Evolutionary conservation across 2,329 filamentous ascomycete genomes (phyloP), one percentile per base, ranked within the genome.

Genomic region (Aspergillus niger): DNA sequence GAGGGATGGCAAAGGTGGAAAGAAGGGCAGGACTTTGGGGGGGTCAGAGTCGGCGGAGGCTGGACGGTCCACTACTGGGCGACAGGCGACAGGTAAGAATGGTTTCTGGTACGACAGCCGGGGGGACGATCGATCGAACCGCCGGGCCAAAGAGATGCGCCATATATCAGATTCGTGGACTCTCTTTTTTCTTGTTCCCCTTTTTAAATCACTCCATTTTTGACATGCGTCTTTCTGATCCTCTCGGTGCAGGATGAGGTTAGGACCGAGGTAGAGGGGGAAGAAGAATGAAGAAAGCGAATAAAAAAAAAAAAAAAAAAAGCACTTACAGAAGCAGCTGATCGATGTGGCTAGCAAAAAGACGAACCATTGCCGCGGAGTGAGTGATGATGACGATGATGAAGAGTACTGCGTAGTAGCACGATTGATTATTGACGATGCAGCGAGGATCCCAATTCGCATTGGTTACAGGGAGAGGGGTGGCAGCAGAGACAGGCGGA

Each of bases 41-140:
- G 32, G 8, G 10, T 17, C 17, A 3, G 32, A 6, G 41, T 17
- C n/a, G 1, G 8, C 39, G n/a, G 39, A 44, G 41, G 50, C 32
- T 39, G 36, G 36, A 26, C 50, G 50, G 38, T 26, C 13, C 50
- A 53, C 50, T 15, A 39, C 50, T 15, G 28, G 51, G n/a, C 50
- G 32, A 52, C 50, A 36, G 32, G 30, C 41, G 41, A 44, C 22
- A 15, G 47, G 47, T 49, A 49, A n/a, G 17, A 49, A 24, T 24
- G 47, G 47, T n/a, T 49, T 28, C 41, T 44, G 41, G 41, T 44
- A 44, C 41, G 41, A 44, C 41, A 44, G 41, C 20, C 41, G 10
- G 41, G 20, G 30, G 32, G 30, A 52, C 50, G 32, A 52, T 52
- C 50, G 50, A 52, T 52, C 50, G 30, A 52, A 38, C 28, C 28